A percentile compares a stretch with the other conserved stretches of the same genome.
These are phyloP conservation scores for Mycena galopus DNA, from an alignment of 768 basidiomycete species.

Conservation along the genomic window DNA sequence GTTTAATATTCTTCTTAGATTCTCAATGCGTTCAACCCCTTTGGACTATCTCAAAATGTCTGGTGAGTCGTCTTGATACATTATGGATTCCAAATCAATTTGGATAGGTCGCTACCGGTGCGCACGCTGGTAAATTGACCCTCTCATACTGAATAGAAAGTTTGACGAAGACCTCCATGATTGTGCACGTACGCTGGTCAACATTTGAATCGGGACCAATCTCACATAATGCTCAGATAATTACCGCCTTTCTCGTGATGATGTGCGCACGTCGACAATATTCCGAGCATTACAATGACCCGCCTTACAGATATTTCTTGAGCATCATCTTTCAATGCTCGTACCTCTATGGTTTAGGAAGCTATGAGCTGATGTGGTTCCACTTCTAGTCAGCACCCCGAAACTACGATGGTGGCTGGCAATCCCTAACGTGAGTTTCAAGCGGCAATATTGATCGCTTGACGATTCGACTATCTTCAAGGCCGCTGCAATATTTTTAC, in stretches of 20 bases:
- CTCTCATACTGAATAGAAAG: neutral
- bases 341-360: too few species aligned
- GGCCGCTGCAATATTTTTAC: too few species aligned
- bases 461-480: too few species aligned
- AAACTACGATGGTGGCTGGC: slow-evolving; percentile 14
- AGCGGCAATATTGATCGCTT: too few species aligned
- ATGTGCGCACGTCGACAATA: neutral
- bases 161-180: slow-evolving; percentile 6
- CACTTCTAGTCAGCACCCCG: neutral
- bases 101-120: slow-evolving; percentile 12
- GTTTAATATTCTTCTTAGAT: neutral
- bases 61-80: neutral
- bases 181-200: slow-evolving; percentile 15
- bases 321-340: slow-evolving; percentile 10
- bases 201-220: neutral
- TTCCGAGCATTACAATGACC: neutral
- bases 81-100: neutral
- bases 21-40: slow-evolving; percentile 3
- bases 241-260: neutral
- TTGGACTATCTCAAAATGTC: slow-evolving; percentile 6
- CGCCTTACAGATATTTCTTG: slow-evolving; percentile 11
- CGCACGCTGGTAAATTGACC: neutral
- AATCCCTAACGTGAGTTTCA: slow-evolving; percentile 7
- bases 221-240: neutral
- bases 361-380: neutral